Evolutionary conservation across 2,329 filamentous ascomycete genomes (phyloP), one percentile per base, ranked within the genome.

Genomic region (Botrytis fabae): DNA sequence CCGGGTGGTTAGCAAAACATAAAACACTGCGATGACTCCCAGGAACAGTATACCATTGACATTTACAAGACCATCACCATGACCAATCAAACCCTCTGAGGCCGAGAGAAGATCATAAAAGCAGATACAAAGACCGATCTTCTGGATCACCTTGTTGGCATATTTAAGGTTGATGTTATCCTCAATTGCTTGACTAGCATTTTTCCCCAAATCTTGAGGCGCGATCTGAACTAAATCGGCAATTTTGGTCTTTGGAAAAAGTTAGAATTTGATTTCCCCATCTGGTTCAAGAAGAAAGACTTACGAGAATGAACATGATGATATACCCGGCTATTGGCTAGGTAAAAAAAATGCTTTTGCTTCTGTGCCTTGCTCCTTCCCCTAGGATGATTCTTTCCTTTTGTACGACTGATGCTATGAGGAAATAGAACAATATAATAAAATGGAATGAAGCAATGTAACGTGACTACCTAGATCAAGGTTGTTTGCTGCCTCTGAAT

Each of bases 91-190:
- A 44, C 96, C 96, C 82, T 99, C 96, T 0, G 95, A 97, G 0
- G 94, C 90, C 83, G 92, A 93, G 9, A 97, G 85, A 20, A 99
- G 85, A 81, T 98, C 96, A 84, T 96, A 98, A 78, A 99, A 89
- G 80, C 93, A 95, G 78, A 99, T 92, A 80, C 94, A 98, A 6
- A 99, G 90, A 18, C 96, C 96, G 74, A 98, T 91, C 80, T 96
- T 96, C 81, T 97, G 95, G 75, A 99, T 94, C 69, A 93, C 92
- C 83, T 95, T 96, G 84, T 99, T 98, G 74, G 95, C 91, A 83
- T 98, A 99, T 84, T 99, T 99, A 76, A 91, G 88, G 82, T 99
- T 98, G 84, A 99, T 96, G 79, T 96, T 96, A 84, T 99, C 95
- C 83, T 98, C 94, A 76, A 99, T 93, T 1, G 94, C 94, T 75